Conservation (phyloP, 768 basidiomycete species). For the Termitomyces sp. region DNA sequence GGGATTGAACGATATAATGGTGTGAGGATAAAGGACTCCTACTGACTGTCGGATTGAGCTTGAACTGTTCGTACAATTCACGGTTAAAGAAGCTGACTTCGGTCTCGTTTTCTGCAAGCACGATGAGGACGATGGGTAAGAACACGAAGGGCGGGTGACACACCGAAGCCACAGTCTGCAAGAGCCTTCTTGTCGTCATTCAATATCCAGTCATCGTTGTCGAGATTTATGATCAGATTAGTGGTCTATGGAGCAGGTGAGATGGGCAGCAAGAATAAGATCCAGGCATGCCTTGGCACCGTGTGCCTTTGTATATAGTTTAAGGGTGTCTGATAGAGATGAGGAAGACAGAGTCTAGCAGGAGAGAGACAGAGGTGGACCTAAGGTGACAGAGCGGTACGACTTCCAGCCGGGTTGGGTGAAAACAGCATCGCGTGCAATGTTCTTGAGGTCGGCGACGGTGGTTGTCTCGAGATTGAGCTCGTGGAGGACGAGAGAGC, state of each 20-base stretch:
- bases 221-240: slow-evolving; percentile 97
- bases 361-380: slow-evolving; percentile 31
- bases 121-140: background rate
- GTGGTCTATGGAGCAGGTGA: slow-evolving; percentile 58
- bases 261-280: background rate
- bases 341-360: slow-evolving; percentile 1
- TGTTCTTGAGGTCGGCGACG: slow-evolving; percentile 72
- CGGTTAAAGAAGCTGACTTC: slow-evolving; percentile 91
- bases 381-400: slow-evolving; percentile 67
- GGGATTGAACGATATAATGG: background rate
- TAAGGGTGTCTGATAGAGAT: slow-evolving; percentile 70
- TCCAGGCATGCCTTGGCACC: slow-evolving; percentile 71
- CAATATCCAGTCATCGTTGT: slow-evolving; percentile 92
- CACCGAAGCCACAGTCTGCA: slow-evolving; percentile 73
- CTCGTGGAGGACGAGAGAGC: slow-evolving; percentile 77
- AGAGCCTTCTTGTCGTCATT: slow-evolving; percentile 60
- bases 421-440: slow-evolving; percentile 61
- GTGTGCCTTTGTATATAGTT: slow-evolving; percentile 92
- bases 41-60: slow-evolving; percentile 73
- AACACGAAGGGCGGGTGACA: slow-evolving; percentile 15
- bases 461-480: slow-evolving; percentile 78
- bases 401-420: slow-evolving; percentile 84
- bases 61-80: slow-evolving; percentile 74
- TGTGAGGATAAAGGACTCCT: background rate
- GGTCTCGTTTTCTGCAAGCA: slow-evolving; percentile 79